A percentile compares a stretch with the other conserved stretches of the same genome.
These are phyloP conservation scores for Crithidia bombi DNA, from an alignment of 208 protist species.

Conservation along the genomic window DNA sequence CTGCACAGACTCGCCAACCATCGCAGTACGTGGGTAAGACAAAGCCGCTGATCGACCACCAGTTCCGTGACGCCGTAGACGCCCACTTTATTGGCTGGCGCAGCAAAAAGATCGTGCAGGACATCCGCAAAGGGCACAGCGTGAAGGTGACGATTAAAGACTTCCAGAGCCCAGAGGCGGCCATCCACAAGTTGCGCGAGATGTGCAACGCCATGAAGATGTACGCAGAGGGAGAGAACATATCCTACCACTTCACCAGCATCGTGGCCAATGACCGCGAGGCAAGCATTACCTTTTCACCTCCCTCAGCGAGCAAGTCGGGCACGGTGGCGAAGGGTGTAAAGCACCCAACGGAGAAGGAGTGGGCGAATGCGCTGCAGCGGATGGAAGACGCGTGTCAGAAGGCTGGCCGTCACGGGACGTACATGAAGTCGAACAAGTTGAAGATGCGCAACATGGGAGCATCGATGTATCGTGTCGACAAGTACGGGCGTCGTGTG, in stretches of 20 bases:
- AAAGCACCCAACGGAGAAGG: constrained; percentile 79
- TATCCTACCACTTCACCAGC: constrained; percentile 84
- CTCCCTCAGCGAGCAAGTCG: constrained; percentile 50
- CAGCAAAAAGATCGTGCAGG: constrained; percentile 86
- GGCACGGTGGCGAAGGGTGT: constrained; percentile 58
- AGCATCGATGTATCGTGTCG: constrained; percentile 71
- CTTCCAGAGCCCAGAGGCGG: constrained; percentile 76
- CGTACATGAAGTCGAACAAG: constrained; percentile 66
- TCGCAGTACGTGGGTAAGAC: constrained; percentile 27
- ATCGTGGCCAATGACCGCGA: constrained; percentile 83
- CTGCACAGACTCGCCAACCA: not conserved
- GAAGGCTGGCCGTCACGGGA: constrained; percentile 72
- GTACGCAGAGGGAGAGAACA: constrained; percentile 57
- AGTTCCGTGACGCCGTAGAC: constrained; percentile 89
- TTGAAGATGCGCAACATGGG: constrained; percentile 82
- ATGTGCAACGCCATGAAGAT: constrained; percentile 80
- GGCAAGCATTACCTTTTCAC: constrained; percentile 70
- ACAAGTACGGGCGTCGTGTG: constrained; percentile 88
- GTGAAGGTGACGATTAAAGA: constrained; percentile 85
- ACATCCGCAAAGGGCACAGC: constrained; percentile 73
- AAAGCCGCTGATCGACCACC: constrained; percentile 66
- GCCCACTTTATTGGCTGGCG: constrained; percentile 90
- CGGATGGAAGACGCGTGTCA: constrained; percentile 78
- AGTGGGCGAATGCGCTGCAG: constrained; percentile 70
- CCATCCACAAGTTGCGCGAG: constrained; percentile 78